These are phyloP conservation scores for Rachicladosporium sp. DNA, from an alignment of 2,329 filamentous ascomycete genomes.

Conservation along the genomic window DNA sequence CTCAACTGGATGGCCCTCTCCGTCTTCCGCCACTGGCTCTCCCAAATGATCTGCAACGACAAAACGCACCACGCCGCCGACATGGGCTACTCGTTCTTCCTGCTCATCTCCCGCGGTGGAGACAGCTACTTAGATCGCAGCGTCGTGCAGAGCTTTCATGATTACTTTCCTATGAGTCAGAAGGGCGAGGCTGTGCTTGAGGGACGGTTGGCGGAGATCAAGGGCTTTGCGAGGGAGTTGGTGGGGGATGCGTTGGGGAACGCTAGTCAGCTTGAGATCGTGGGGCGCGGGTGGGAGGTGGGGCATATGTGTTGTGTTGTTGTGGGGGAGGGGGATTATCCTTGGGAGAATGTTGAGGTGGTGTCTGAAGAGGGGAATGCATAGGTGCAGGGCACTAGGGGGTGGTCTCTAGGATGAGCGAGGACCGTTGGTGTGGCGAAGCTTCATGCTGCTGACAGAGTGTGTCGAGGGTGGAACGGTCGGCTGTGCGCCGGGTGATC, in stretches of 20 bases:
- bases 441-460: too few relatives aligned
- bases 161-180: conserved; percentile 30
- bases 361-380: too few relatives aligned
- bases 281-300: neutral
- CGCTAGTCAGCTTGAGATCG: conserved; percentile 1
- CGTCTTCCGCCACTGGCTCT: conserved; percentile 37
- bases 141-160: conserved; percentile 28
- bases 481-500: too few relatives aligned
- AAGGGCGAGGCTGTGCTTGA: conserved; percentile 32
- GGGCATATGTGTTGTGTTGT: conserved; percentile 3
- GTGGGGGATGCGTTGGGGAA: conserved; percentile 3
- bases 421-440: too few relatives aligned
- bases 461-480: too few relatives aligned
- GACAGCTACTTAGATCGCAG: conserved; percentile 32
- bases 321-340: conserved; percentile 4
- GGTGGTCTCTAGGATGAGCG: too few relatives aligned
- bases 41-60: conserved; percentile 27
- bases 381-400: too few relatives aligned
- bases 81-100: conserved; percentile 36
- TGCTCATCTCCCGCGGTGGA: conserved; percentile 27
- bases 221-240: conserved; percentile 18
- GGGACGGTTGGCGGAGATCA: conserved; percentile 29
- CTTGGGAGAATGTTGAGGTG: conserved; percentile 2
- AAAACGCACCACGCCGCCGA: conserved; percentile 29
- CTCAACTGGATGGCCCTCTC: conserved; percentile 39